Percentiles rank a stretch among this genome's conserved stretches.
Conservation (phyloP, 2,329 filamentous ascomycete species). For the Colletotrichum horii region DNA sequence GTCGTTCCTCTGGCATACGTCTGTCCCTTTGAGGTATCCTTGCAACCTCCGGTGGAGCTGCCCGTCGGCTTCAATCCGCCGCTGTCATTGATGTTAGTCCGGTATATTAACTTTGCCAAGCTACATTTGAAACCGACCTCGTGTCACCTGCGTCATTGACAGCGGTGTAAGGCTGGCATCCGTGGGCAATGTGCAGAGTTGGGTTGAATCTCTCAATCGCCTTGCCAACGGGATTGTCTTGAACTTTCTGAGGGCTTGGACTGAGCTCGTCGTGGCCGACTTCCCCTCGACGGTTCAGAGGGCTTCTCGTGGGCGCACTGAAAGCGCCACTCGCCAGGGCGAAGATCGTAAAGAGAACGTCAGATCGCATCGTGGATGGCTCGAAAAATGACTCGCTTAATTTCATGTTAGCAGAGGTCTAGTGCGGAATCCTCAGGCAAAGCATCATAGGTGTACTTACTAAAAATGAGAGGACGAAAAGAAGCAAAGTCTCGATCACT, state of each 20-base stretch:
- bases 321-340: neutral
- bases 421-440: neutral
- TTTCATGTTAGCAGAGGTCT: neutral
- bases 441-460: neutral
- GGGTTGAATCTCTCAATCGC: slow-evolving; percentile 12
- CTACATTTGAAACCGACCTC: neutral
- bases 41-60: slow-evolving; percentile 33
- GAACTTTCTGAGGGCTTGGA: neutral
- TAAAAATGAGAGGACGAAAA: neutral
- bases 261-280: neutral
- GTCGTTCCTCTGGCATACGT: slow-evolving; percentile 39
- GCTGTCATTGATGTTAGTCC: slow-evolving; percentile 22
- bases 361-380: neutral
- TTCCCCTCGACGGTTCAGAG: neutral
- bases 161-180: slow-evolving; percentile 4
- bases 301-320: neutral
- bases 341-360: neutral
- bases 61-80: slow-evolving; percentile 39
- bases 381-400: neutral
- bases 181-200: slow-evolving; percentile 7
- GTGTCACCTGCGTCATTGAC: neutral
- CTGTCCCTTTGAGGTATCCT: slow-evolving; percentile 36
- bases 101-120: neutral
- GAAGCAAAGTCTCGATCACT: neutral
- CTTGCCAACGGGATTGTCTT: neutral